phyloP scores from a whole-genome alignment of 352 stramenopile genomes.

The Blastocystis sp. region DNA sequence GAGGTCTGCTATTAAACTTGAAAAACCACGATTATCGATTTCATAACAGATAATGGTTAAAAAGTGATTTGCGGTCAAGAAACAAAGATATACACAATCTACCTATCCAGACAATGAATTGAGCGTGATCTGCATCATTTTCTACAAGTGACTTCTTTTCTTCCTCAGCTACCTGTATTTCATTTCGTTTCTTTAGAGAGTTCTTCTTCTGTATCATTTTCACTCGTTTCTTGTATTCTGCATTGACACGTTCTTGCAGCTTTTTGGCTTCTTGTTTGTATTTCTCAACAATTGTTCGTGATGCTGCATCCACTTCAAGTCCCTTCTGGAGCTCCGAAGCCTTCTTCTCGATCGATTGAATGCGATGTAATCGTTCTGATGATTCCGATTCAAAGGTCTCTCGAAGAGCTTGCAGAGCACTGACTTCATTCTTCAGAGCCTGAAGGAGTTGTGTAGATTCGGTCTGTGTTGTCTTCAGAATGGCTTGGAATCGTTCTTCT shows the following conservation, averaged over 20 bases:
- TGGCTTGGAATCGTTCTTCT: background rate
- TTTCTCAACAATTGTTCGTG: background rate
- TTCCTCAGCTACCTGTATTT: conserved; percentile 19
- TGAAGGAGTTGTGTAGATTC: background rate
- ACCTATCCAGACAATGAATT: conserved; percentile 18
- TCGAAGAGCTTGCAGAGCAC: background rate
- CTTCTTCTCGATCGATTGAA: background rate
- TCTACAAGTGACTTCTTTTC: background rate
- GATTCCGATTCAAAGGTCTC: background rate
- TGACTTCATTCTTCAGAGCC: conserved; percentile 1
- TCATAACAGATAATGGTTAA: background rate
- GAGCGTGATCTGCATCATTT: conserved; percentile 43
- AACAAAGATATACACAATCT: conserved; percentile 15
- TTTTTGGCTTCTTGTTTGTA: conserved; percentile 3
- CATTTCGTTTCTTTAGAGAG: conserved; percentile 24
- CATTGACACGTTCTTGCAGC: conserved; percentile 15
- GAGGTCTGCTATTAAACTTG: background rate
- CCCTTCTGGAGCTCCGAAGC: background rate
- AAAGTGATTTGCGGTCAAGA: background rate
- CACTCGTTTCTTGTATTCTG: conserved; percentile 7
- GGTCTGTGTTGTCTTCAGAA: background rate
- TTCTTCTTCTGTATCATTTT: conserved; percentile 13
- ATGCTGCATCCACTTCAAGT: background rate
- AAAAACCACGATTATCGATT: background rate
- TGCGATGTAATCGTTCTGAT: background rate